Evolutionary conservation across 2,329 filamentous ascomycete genomes (phyloP).

Genomic region (Talaromyces sp.): DNA sequence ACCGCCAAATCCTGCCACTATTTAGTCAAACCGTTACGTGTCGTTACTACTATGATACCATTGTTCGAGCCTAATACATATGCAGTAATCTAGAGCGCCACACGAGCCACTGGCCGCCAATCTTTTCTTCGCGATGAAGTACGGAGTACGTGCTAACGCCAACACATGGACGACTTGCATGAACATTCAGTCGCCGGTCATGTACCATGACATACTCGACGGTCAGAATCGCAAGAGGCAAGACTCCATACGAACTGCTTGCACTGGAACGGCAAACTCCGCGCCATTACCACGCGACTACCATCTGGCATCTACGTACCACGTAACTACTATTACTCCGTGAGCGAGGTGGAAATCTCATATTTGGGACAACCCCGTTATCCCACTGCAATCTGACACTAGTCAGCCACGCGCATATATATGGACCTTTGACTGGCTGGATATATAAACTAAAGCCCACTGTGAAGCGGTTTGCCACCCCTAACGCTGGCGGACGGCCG

Average conservation of each 20-base stretch:
- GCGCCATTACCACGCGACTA: neutral
- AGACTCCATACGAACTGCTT: neutral
- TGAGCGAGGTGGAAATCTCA: neutral
- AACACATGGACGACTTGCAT: neutral
- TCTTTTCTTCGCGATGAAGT: neutral
- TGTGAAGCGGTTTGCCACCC: neutral
- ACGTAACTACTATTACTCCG: neutral
- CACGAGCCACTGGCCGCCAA: constrained; percentile 5
- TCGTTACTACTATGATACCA: neutral
- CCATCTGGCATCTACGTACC: constrained; percentile 1
- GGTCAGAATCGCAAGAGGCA: neutral
- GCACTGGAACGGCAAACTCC: neutral
- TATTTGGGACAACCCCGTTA: neutral
- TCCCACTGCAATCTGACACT: constrained; percentile 1
- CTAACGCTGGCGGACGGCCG: neutral
- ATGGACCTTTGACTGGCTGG: neutral
- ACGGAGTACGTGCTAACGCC: neutral
- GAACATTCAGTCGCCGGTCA: neutral
- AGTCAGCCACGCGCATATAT: constrained; percentile 8
- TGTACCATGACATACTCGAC: neutral
- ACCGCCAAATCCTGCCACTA: neutral
- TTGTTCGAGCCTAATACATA: neutral
- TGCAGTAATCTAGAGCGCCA: neutral
- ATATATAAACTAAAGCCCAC: too few species aligned
- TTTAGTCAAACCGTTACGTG: neutral